Evolutionary conservation across 306 rosid species (phyloP), one percentile per base, ranked within the genome.

Genomic region (Amphicarpaea edgeworthii): DNA sequence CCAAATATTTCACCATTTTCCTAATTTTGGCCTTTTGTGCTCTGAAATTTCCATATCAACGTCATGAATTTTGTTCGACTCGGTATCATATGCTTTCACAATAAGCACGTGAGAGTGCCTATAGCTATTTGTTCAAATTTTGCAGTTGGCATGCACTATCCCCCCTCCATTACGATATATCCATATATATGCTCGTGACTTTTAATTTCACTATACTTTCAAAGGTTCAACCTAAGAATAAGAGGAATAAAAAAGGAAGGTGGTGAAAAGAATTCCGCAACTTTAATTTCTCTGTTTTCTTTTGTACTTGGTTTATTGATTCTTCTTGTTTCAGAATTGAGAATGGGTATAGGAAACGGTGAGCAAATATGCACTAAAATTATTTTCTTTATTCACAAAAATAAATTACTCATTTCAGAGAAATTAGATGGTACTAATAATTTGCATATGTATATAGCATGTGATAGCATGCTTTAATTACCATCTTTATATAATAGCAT

Each of bases 141-240:
- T 45, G 75, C 34, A 32, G 58, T 67, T 66, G 71, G 72, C 70
- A 68, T 17, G 66, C 80, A 74, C 84, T 38, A 42, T 21, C 53
- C 9, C 26, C 26, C 0, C 5, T 63, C 69, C 69, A 58, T 32
- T 60, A 32, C 7, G 40, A 6, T 23, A 6, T 23, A 57, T 58
- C 20, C 64, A 28, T 6, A 60, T 60, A 28, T 6, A 60, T 60
- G 79, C 79, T 73, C 54, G 75, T 80, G 79, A 80, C 75, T 54
- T 37, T 38, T 64, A 54, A 41, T 54, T 54, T 67, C 59, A 41
- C 60, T 28, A 28, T 28, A 12, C 23, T 20, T 43, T 19, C n/a
- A 12, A 5, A n/a, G n/a, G n/a, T n/a, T n/a, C n/a, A n/a, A n/a
- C n/a, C 2, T 0, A 19, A 53, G 47, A 30, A 11, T 60, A 30